Evolutionary conservation across 306 rosid species (phyloP), one percentile per base, ranked within the genome.

Genomic region (Inga leiocalycina): DNA sequence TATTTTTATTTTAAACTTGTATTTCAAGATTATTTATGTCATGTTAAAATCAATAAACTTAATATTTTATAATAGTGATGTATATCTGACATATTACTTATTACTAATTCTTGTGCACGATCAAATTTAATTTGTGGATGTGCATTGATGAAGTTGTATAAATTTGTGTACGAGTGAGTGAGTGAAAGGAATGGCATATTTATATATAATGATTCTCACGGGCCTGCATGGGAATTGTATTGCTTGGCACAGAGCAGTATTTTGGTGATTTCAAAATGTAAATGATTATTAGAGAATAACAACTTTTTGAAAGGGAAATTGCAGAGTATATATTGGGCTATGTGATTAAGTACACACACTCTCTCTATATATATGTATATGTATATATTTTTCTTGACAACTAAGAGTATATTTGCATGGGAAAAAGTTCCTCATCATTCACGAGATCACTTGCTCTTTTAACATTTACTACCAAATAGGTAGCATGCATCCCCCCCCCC

Each of bases 331-430:
- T 57, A 51, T 76, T 79, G 79, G 83, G 85, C 61, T 68, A 44
- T 79, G 82, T 75, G 56, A 59, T 9, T 22, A 22, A 22, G 10
- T 4, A 17, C 57, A 5, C 59, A 4, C 59, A 5, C 59, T 6
- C 10, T 16, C 9, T 52, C 6, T 16, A 16, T 16, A 16, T 14
- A 12, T 12, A 12, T 12, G 2, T 15, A 4, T 15, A 6, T 17
- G 15, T 14, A 20, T 54, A 20, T 7, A 8, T 19, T 54, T 54
- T 13, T n/a, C 64, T n/a, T 20, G 87, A 81, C 89, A 84, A 83
- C 90, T 82, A 82, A 27, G 20, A 27, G 78, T 70, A 65, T 79
- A 77, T 82, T 80, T 88, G 87, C 84, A 75, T 88, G 91, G 87
- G 76, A 84, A 34, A 48, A 30, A 73, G 88, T 76, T 83, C 73